A percentile compares a stretch with the other conserved stretches of the same genome.
These are phyloP conservation scores for Fraxinus paxiana DNA, from an alignment of 305 asterid species.

Conservation along the genomic window DNA sequence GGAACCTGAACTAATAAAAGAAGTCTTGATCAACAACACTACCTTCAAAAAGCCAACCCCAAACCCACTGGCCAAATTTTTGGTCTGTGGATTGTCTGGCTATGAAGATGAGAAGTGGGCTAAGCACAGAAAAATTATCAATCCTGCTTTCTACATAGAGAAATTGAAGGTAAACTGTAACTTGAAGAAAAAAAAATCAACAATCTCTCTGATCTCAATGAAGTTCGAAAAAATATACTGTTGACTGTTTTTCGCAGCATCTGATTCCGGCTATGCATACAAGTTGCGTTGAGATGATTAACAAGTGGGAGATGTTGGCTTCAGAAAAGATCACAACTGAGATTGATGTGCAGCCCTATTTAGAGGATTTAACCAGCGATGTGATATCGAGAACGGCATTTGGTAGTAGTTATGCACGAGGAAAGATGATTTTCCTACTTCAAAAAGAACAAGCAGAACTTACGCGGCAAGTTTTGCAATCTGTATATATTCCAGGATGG, in stretches of 20 bases:
- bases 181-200: not conserved
- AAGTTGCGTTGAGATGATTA: slow-evolving; percentile 36
- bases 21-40: slow-evolving; percentile 29
- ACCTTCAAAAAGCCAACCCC: slow-evolving; percentile 36
- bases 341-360: slow-evolving; percentile 41
- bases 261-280: slow-evolving; percentile 37
- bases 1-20: slow-evolving; percentile 40
- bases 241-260: slow-evolving; percentile 19
- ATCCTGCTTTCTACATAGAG: slow-evolving; percentile 40
- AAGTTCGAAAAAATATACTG: not conserved
- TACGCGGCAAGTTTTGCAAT: slow-evolving; percentile 34
- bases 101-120: slow-evolving; percentile 52
- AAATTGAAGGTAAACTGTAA: slow-evolving; percentile 39
- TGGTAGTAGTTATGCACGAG: slow-evolving; percentile 37
- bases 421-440: slow-evolving; percentile 36
- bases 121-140: slow-evolving; percentile 42
- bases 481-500: slow-evolving; percentile 43
- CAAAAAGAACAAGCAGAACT: slow-evolving; percentile 42
- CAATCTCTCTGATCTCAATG: not conserved
- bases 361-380: slow-evolving; percentile 33
- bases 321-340: slow-evolving; percentile 17
- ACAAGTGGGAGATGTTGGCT: slow-evolving; percentile 35
- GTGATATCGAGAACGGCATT: slow-evolving; percentile 41
- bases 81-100: slow-evolving; percentile 34
- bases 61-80: slow-evolving; percentile 34